These are phyloP conservation scores for Ogataea siamensis DNA, from an alignment of 805 yeast genomes.

Conservation along the genomic window DNA sequence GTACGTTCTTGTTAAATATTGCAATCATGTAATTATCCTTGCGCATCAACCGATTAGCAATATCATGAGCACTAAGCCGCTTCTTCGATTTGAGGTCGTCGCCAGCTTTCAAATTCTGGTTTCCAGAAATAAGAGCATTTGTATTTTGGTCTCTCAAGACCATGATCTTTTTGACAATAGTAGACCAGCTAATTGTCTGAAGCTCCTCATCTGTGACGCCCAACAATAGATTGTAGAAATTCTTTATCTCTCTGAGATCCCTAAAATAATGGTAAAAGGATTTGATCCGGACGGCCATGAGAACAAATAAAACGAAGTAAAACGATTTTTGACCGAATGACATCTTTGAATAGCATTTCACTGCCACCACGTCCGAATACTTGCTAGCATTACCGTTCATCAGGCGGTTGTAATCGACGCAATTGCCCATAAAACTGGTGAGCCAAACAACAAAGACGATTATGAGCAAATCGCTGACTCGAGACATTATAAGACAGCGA, in stretches of 20 bases:
- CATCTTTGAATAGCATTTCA: slow-evolving; percentile 46
- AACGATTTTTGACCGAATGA: slow-evolving; percentile 54
- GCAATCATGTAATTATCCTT: slow-evolving; percentile 94
- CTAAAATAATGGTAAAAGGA: slow-evolving; percentile 62
- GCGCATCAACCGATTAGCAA: slow-evolving; percentile 94
- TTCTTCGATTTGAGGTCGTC: slow-evolving; percentile 67
- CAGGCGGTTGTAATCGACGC: slow-evolving; percentile 58
- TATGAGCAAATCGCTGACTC: slow-evolving; percentile 66
- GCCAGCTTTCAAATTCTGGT: slow-evolving; percentile 28
- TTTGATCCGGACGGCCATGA: slow-evolving; percentile 49
- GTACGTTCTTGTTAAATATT: slow-evolving; percentile 70
- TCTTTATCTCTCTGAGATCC: slow-evolving; percentile 68
- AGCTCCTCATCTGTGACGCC: slow-evolving; percentile 76
- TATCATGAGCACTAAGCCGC: slow-evolving; percentile 85
- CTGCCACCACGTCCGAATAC: slow-evolving; percentile 42
- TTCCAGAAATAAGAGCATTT: slow-evolving; percentile 61
- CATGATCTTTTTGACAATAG: slow-evolving; percentile 74
- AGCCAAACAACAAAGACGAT: slow-evolving; percentile 77
- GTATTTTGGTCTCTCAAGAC: slow-evolving; percentile 78
- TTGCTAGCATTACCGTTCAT: slow-evolving; percentile 34
- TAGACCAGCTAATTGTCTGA: slow-evolving; percentile 92
- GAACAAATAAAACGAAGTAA: slow-evolving; percentile 57
- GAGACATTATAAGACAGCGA: slow-evolving; percentile 67
- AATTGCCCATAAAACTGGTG: slow-evolving; percentile 75
- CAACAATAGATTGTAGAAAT: slow-evolving; percentile 71